Evolutionary conservation across 2,329 filamentous ascomycete species (phyloP), one percentile per base, ranked within the genome.

Genomic region (Calonectria henricotiae): DNA sequence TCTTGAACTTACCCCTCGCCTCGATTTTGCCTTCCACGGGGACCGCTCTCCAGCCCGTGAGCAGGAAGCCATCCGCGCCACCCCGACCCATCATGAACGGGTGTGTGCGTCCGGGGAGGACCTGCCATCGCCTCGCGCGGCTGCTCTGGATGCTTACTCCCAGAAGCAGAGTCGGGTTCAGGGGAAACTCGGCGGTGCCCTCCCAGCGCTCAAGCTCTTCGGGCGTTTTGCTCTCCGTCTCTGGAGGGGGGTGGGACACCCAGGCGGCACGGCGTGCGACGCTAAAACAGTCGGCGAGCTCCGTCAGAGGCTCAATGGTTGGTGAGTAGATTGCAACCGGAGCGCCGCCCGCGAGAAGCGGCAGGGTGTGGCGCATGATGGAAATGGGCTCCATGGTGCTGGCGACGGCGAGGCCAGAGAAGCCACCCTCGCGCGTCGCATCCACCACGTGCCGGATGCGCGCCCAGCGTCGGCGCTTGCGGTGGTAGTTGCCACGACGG

Each of bases 51-150:
- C 93, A 94, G 0, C 89, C 96, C 32, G 94, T 96, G 75, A 98
- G 95, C 4, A 99, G 81, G 81, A 94, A 99, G 0, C 96, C 96
- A 79, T 98, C 96, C 0, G 94, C 91, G 0, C 96, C 96, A 23
- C 96, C 96, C 46, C 89, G 89, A 43, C 91, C 91, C 70, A 94
- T 98, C 96, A 99, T 99, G 66, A 97, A 83, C 7, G 96, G 96
- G 84, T 99, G 96, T 63, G 96, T 98, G 65, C 96, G 86, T 0
- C 94, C 94, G 0, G 96, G 96, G 55, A 99, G 82, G 2, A 98
- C 95, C 85, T 99, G 96, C 94, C 94, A 98, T 64, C 90, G 87
- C 71, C 93, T 88, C 5, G 93, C 91, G 15, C 94, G 88, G 58
- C 92, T 93, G 2, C 92, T 96, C 83, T 98, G 95, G 64, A 99